These are phyloP conservation scores for Phytophthora parvispora DNA, from an alignment of 352 stramenopile species.

Conservation along the genomic window DNA sequence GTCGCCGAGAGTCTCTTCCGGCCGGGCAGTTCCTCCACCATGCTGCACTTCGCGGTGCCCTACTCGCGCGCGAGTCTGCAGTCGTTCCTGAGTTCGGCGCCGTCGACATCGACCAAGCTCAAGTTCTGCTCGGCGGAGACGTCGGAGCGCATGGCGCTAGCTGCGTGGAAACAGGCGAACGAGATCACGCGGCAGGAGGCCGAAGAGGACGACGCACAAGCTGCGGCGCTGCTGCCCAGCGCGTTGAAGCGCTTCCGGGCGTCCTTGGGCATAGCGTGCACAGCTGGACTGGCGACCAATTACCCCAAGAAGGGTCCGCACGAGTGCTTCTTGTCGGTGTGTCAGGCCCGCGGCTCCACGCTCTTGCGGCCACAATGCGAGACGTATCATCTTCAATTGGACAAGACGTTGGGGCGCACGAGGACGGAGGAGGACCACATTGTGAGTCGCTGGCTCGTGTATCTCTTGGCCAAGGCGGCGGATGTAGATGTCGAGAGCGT, in stretches of 20 bases:
- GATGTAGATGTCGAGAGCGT: constrained; percentile 43
- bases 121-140: constrained; percentile 72
- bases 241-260: constrained; percentile 46
- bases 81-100: constrained; percentile 48
- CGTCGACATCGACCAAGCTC: constrained; percentile 17
- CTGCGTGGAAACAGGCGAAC: constrained; percentile 60
- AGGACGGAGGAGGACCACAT: constrained; percentile 76
- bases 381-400: constrained; percentile 73
- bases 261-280: constrained; percentile 76
- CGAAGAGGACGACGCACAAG: constrained; percentile 27
- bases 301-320: constrained; percentile 70
- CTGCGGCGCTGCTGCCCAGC: constrained; percentile 26
- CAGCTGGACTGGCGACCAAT: constrained; percentile 72
- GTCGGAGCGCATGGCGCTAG: constrained; percentile 67
- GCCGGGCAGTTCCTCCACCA: constrained; percentile 72
- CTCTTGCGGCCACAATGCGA: constrained; percentile 45
- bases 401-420: constrained; percentile 68
- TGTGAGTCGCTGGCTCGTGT: constrained; percentile 76
- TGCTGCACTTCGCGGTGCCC: constrained; percentile 75
- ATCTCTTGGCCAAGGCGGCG: constrained; percentile 61
- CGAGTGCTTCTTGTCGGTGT: constrained; percentile 80
- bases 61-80: constrained; percentile 74
- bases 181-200: constrained; percentile 47
- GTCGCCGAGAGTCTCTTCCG: constrained; percentile 60
- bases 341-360: constrained; percentile 18